Conservation (phyloP, 2,329 filamentous ascomycete species). For the Byssothecium circinans region DNA sequence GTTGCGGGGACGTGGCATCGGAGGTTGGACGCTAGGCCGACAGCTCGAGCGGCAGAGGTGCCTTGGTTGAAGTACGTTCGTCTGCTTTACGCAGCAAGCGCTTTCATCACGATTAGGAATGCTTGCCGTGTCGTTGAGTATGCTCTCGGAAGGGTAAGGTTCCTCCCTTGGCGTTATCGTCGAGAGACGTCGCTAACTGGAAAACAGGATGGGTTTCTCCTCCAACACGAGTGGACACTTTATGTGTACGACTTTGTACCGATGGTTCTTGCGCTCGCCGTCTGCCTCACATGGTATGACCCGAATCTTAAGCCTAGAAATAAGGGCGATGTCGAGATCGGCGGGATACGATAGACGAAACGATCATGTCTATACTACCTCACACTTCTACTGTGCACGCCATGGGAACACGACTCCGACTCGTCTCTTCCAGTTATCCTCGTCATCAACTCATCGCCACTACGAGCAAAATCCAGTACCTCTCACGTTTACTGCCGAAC, state of each 20-base stretch:
- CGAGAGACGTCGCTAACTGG: no score
- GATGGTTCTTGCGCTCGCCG: constrained; percentile 13
- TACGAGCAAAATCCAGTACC: no score
- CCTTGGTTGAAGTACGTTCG: constrained; percentile 36
- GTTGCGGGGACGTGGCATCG: constrained; percentile 52
- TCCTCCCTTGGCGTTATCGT: no score
- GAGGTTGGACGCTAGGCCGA: constrained; percentile 35
- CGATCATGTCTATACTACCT: no score
- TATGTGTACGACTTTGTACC: constrained; percentile 20
- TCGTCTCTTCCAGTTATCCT: no score
- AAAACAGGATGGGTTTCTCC: constrained; percentile 18
- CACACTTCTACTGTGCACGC: no score
- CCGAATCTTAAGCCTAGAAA: constrained; percentile 15
- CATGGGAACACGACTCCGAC: no score
- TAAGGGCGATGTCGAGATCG: constrained; percentile 5
- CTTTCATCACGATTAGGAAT: constrained; percentile 48
- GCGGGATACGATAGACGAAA: no score
- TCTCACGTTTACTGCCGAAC: no score
- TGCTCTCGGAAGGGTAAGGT: constrained; percentile 16
- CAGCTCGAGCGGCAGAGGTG: constrained; percentile 21
- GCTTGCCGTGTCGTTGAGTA: constrained; percentile 53
- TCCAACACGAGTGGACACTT: constrained; percentile 16
- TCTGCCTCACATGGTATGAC: constrained; percentile 18
- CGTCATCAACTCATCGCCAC: no score
- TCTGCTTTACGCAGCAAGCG: constrained; percentile 43